phyloP scores from a whole-genome alignment of 148 eudicot genomes.

The Fagopyrum homotropicum region DNA sequence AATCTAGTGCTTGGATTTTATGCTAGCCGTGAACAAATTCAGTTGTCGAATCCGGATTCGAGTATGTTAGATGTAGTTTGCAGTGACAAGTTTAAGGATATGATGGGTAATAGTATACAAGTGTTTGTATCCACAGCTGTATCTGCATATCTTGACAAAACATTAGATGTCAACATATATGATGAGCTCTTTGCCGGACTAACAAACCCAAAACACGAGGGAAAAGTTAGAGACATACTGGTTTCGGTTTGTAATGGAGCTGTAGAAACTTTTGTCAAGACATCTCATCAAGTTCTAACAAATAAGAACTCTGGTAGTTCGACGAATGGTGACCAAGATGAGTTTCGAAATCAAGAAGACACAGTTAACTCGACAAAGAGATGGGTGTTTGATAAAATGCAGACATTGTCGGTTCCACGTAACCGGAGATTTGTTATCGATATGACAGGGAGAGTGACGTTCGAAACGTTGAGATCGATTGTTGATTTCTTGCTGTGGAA shows the following conservation, averaged over 20 bases:
- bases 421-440: slow-evolving; percentile 64
- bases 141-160: slow-evolving; percentile 67
- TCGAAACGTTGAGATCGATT: slow-evolving; percentile 59
- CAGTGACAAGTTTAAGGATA: slow-evolving; percentile 33
- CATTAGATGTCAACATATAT: slow-evolving; percentile 52
- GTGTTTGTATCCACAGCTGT: slow-evolving; percentile 84
- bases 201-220: slow-evolving; percentile 70
- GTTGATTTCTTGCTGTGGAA: slow-evolving; percentile 44
- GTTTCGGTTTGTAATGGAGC: slow-evolving; percentile 69
- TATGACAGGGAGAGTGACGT: slow-evolving; percentile 79
- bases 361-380: slow-evolving; percentile 9
- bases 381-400: slow-evolving; percentile 19
- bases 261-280: slow-evolving; percentile 74
- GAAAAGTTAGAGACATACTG: slow-evolving; percentile 44
- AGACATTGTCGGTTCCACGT: slow-evolving; percentile 63
- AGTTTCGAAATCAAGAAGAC: slow-evolving; percentile 12
- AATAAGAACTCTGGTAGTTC: slow-evolving; percentile 23
- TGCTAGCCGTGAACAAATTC: slow-evolving; percentile 20
- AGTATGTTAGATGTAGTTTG: slow-evolving; percentile 33
- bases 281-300: slow-evolving; percentile 72
- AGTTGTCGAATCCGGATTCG: slow-evolving; percentile 14
- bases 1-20: slow-evolving; percentile 65
- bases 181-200: slow-evolving; percentile 69
- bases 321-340: slow-evolving; percentile 14
- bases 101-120: slow-evolving; percentile 54